Evolutionary conservation across 2,329 filamentous ascomycete genomes (phyloP), one percentile per base, ranked within the genome.

Genomic region (Sclerotinia borealis): DNA sequence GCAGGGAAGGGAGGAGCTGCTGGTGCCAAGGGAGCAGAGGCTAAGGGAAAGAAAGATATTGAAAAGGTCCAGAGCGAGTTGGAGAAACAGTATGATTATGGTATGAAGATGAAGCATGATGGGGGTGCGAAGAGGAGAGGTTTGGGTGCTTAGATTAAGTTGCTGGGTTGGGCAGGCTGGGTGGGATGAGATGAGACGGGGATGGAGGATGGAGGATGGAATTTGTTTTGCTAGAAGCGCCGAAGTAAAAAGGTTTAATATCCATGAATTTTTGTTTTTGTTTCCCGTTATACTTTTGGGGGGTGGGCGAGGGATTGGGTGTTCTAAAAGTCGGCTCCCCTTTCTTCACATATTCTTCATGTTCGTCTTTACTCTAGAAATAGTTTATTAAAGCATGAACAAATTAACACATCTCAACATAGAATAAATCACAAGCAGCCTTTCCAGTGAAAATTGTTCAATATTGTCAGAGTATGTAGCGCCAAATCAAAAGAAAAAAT

Each of bases 61-160:
- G 54, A 63, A 17, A 70, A 69, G 49, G 68, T 74, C 17, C 68
- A 76, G 63, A 70, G 61, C 43, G 75, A 76, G 50, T 67, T 77
- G 37, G 75, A 76, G 65, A 70, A 68, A 54, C 76, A 77, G 59
- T 77, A 73, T 61, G 71, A 75, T 52, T 68, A 68, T n/a, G 74
- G 75, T 11, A 72, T 76, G 56, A 72, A 70, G 43, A 71, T 76
- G 72, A 77, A 76, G 69, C 70, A 75, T 65, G 75, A 75, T 66
- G 69, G 69, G 10, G 71, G 72, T 2, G 68, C 68, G n/a, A 76
- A 75, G 67, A 72, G 72, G 61, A 71, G 70, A 48, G 75, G 75
- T 2, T 66, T 77, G 29, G 75, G 75, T 51, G 74, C 75, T n/a
- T 75, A 65, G 54, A 19, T 8, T 10, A 43, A 66, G 25, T 10